A percentile compares a stretch with the other conserved stretches of the same genome.
Conservation (phyloP, 2,329 filamentous ascomycete species). For the Cercospora nicotianae region DNA sequence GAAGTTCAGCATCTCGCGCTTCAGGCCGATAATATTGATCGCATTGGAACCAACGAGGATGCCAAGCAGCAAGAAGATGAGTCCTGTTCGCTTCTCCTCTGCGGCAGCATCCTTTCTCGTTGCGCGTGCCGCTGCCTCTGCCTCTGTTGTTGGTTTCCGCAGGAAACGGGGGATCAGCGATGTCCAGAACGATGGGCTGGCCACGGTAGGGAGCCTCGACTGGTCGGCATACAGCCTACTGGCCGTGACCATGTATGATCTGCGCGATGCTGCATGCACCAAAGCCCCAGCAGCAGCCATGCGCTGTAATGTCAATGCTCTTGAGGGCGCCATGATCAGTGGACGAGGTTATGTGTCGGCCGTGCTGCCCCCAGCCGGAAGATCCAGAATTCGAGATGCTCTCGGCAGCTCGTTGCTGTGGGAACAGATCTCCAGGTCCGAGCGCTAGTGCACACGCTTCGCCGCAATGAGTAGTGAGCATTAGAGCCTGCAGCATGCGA, state of each 20-base stretch:
- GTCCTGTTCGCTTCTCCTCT: slow-evolving; percentile 56
- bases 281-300: neutral
- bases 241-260: slow-evolving; percentile 16
- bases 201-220: slow-evolving; percentile 37
- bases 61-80: slow-evolving; percentile 66
- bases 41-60: slow-evolving; percentile 91
- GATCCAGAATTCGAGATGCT: neutral
- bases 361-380: neutral
- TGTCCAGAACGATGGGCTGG: slow-evolving; percentile 40
- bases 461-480: slow-evolving; percentile 4
- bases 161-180: slow-evolving; percentile 39
- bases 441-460: neutral
- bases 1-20: slow-evolving; percentile 71
- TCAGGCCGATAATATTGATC: slow-evolving; percentile 84
- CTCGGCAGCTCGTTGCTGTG: neutral
- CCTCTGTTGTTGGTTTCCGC: slow-evolving; percentile 27
- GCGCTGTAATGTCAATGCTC: slow-evolving; percentile 7
- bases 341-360: neutral
- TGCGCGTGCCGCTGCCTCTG: slow-evolving; percentile 26
- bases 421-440: neutral
- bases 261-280: neutral
- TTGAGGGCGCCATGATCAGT: slow-evolving; percentile 18
- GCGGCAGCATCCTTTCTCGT: slow-evolving; percentile 24
- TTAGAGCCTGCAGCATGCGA: neutral
- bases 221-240: slow-evolving; percentile 14